phyloP scores from a whole-genome alignment of 148 eudicot species.

The Nepenthes mirabilis region DNA sequence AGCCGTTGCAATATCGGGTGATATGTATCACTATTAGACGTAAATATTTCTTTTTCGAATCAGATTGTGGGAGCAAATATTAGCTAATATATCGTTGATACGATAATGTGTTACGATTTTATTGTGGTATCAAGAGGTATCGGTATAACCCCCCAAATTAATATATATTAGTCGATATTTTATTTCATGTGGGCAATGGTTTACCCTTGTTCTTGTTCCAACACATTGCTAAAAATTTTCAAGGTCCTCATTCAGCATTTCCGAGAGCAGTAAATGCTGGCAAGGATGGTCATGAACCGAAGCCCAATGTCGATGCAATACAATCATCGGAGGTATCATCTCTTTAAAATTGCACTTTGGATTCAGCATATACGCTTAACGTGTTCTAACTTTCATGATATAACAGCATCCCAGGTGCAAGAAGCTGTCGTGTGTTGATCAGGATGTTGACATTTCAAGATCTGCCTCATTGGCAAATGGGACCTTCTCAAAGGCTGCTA shows the following conservation, averaged over 20 bases:
- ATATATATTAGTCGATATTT: too few relatives aligned
- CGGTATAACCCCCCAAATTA: too few relatives aligned
- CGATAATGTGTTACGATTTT: too few relatives aligned
- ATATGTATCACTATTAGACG: too few relatives aligned
- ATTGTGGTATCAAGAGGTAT: too few relatives aligned
- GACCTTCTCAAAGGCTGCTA: conserved; percentile 18
- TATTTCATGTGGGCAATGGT: too few relatives aligned
- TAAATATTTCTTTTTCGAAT: too few relatives aligned
- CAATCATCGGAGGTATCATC: conserved; percentile 35
- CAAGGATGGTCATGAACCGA: conserved; percentile 35
- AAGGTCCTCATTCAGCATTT: conserved; percentile 31
- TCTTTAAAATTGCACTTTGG: background rate
- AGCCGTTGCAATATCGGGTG: too few relatives aligned
- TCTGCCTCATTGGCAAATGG: conserved; percentile 30
- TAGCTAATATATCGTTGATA: too few relatives aligned
- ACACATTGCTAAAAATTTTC: conserved; percentile 8
- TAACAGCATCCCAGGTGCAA: background rate
- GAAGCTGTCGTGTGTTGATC: conserved; percentile 6
- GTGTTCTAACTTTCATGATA: background rate
- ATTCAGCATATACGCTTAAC: background rate
- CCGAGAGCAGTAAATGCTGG: conserved; percentile 17
- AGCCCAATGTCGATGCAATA: conserved; percentile 21
- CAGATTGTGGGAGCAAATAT: too few relatives aligned
- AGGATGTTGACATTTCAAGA: conserved; percentile 41
- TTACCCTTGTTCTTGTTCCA: background rate